A percentile compares a stretch with the other conserved stretches of the same genome.
Evolutionary conservation across 1,139 yeast species (phyloP).

Genomic region (Pichia sp.): DNA sequence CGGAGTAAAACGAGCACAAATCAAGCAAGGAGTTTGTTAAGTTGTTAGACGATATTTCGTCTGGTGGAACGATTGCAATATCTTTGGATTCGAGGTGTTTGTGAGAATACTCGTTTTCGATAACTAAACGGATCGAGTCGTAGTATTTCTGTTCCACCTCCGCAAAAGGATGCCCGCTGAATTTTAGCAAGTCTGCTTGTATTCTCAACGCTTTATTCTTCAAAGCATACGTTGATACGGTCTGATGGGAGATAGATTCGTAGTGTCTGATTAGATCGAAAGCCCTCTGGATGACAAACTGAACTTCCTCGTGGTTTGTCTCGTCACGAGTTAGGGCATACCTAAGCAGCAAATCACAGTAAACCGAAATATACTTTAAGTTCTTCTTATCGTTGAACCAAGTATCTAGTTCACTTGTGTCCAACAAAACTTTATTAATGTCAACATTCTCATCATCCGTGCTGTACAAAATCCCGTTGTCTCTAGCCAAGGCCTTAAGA

Average conservation of each 20-base stretch:
- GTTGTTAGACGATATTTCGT: constrained; percentile 21
- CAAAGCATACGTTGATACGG: constrained; percentile 25
- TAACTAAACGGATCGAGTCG: constrained; percentile 24
- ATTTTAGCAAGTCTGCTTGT: constrained; percentile 26
- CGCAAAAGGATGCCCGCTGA: constrained; percentile 12
- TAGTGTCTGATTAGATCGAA: constrained; percentile 23
- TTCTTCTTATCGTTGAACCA: constrained; percentile 24
- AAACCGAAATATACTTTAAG: constrained; percentile 25
- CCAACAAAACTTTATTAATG: constrained; percentile 17
- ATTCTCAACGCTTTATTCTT: constrained; percentile 30
- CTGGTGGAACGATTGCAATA: constrained; percentile 24
- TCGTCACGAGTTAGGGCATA: constrained; percentile 29
- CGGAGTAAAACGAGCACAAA: constrained; percentile 27
- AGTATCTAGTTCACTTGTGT: constrained; percentile 21
- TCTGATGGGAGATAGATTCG: constrained; percentile 12
- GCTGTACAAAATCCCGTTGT: constrained; percentile 16
- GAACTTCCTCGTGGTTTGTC: constrained; percentile 15
- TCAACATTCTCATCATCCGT: constrained; percentile 15
- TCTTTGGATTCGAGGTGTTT: constrained; percentile 13
- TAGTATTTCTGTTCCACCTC: constrained; percentile 22
- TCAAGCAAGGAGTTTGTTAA: constrained; percentile 29
- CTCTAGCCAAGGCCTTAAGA: constrained; percentile 23
- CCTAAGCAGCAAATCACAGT: constrained; percentile 31
- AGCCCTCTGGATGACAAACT: constrained; percentile 19
- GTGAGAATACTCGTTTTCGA: constrained; percentile 21